Conservation (phyloP, 176 grass and related monocot genomes). For the Areca catechu region DNA sequence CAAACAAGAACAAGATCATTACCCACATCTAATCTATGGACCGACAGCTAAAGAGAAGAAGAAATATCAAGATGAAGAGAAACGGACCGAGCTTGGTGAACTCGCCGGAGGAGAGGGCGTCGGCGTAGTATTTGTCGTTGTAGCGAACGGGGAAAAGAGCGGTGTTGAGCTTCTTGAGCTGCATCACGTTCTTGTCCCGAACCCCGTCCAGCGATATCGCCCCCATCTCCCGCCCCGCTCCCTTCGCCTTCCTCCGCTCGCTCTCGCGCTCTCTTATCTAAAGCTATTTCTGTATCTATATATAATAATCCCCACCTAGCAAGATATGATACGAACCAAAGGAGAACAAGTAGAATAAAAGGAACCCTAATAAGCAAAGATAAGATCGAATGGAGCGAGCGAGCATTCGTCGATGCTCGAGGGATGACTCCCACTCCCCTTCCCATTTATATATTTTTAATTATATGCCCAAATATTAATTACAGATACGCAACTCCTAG, state of each 20-base stretch:
- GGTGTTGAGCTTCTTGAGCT: slow-evolving; percentile 97
- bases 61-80: not conserved
- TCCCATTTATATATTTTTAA: too few species aligned
- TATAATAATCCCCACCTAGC: too few species aligned
- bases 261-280: slow-evolving; percentile 9
- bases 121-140: slow-evolving; percentile 98
- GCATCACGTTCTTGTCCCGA: slow-evolving; percentile 97
- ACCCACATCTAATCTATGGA: not conserved
- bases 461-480: too few species aligned
- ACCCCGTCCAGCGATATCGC: slow-evolving; percentile 63
- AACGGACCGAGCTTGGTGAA: slow-evolving; percentile 89
- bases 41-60: not conserved
- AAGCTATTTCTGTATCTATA: too few species aligned
- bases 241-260: slow-evolving; percentile 8
- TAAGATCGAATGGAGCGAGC: too few species aligned
- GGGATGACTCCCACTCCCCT: too few species aligned
- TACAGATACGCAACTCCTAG: too few species aligned
- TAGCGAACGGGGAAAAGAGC: slow-evolving; percentile 91
- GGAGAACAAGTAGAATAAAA: too few species aligned
- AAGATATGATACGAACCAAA: too few species aligned
- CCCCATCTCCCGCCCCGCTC: slow-evolving; percentile 21
- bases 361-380: too few species aligned
- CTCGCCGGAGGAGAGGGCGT: slow-evolving; percentile 73
- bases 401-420: too few species aligned
- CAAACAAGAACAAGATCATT: too few species aligned